phyloP scores from a whole-genome alignment of 140 eudicot species.

The Anethum foeniculum region DNA sequence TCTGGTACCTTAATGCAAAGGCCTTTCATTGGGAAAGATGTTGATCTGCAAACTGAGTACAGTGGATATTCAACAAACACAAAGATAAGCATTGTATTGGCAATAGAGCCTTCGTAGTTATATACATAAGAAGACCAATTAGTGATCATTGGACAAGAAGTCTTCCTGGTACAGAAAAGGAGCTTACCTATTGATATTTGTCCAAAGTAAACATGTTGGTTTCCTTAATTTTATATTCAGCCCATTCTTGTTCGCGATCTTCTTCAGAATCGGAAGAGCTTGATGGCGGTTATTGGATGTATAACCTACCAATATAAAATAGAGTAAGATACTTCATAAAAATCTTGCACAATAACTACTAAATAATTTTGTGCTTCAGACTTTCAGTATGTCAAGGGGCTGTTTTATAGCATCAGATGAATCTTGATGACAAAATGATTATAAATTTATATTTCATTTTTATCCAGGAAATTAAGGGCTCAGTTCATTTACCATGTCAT shows the following conservation, averaged over 20 bases:
- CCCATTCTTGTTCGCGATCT: constrained; percentile 64
- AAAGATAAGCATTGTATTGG: not conserved
- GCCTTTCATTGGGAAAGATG: constrained; percentile 84
- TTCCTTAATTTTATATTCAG: constrained; percentile 92
- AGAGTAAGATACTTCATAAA: too few relatives aligned
- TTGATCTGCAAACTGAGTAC: constrained; percentile 77
- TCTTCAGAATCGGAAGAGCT: constrained; percentile 42
- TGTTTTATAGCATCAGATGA: not conserved
- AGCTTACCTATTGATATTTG: constrained; percentile 93
- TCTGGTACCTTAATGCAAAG: constrained; percentile 84
- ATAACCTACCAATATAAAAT: too few relatives aligned
- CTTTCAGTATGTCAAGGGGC: not conserved
- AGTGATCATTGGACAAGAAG: not conserved
- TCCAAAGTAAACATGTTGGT: constrained; percentile 94
- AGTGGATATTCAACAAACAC: constrained; percentile 38
- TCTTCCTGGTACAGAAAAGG: constrained; percentile 3
- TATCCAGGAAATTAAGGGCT: too few relatives aligned
- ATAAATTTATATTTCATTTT: not conserved
- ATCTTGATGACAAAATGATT: not conserved
- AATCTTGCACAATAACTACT: too few relatives aligned
- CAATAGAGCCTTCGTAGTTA: not conserved
- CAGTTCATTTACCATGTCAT: not conserved
- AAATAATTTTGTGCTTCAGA: too few relatives aligned
- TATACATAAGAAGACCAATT: not conserved
- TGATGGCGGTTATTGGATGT: constrained; percentile 71